Conservation (phyloP, 768 basidiomycete species). For the Tylopilus cervinicoccineus region DNA sequence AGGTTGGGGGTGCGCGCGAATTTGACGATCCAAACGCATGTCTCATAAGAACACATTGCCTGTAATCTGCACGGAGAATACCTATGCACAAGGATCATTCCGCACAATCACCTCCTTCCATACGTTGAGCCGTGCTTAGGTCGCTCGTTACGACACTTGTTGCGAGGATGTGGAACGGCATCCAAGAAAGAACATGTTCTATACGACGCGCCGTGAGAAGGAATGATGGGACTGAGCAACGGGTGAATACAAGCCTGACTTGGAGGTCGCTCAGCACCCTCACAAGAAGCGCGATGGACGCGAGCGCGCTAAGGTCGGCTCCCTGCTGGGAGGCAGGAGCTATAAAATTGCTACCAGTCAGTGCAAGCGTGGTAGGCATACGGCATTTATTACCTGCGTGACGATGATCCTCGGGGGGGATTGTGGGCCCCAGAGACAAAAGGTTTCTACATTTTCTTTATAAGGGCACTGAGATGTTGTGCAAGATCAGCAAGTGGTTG, state of each 20-base stretch:
- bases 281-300: conserved; percentile 74
- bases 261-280: conserved; percentile 57
- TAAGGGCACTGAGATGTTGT: conserved; percentile 21
- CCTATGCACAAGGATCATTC: conserved; percentile 16
- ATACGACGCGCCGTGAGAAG: conserved; percentile 12
- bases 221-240: not conserved
- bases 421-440: conserved; percentile 31
- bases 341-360: conserved; percentile 15
- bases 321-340: conserved; percentile 38
- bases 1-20: not conserved
- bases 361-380: conserved; percentile 8
- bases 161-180: conserved; percentile 60
- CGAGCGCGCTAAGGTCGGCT: conserved; percentile 52
- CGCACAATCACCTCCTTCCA: conserved; percentile 45
- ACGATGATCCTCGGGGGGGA: conserved; percentile 28
- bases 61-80: conserved; percentile 6
- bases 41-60: conserved; percentile 12
- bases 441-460: conserved; percentile 25
- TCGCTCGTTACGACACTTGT: conserved; percentile 72
- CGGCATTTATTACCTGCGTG: conserved; percentile 30
- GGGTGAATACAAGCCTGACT: conserved; percentile 37
- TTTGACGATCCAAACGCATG: conserved; percentile 11
- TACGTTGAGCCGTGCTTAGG: conserved; percentile 67
- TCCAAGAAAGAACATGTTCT: conserved; percentile 40
- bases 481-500: conserved; percentile 22